A percentile compares a stretch with the other conserved stretches of the same genome.
Evolutionary conservation across 805 yeast genomes (phyloP).

Genomic region (Teunomyces lycoperdinae): DNA sequence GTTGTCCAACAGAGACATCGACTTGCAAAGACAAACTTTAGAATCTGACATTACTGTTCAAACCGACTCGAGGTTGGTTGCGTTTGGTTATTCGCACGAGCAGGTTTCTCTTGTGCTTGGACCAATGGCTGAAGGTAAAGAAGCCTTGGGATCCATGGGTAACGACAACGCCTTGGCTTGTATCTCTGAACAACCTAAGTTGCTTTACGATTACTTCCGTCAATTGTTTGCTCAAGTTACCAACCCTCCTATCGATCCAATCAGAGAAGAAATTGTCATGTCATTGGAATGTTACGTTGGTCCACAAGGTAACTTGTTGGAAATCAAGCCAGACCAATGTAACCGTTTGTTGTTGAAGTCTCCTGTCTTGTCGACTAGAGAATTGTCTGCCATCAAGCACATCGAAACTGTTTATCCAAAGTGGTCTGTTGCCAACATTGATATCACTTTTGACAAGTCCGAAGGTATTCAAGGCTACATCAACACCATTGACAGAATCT

Average conservation of each 20-base stretch:
- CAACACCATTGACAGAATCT: constrained; percentile 78
- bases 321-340: constrained; percentile 90
- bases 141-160: constrained; percentile 98
- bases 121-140: constrained; percentile 96
- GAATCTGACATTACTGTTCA: constrained; percentile 50
- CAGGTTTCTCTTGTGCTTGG: constrained; percentile 79
- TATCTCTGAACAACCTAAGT: constrained; percentile 85
- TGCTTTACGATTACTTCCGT: constrained; percentile 90
- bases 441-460: constrained; percentile 79
- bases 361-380: constrained; percentile 74
- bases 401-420: constrained; percentile 75
- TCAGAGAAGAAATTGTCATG: constrained; percentile 95
- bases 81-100: constrained; percentile 94
- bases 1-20: constrained; percentile 41
- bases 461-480: constrained; percentile 88
- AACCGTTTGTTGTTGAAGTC: constrained; percentile 79
- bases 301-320: constrained; percentile 95
- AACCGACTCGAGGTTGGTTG: constrained; percentile 76
- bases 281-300: constrained; percentile 95
- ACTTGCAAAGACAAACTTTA: constrained; percentile 11
- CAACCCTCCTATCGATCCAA: constrained; percentile 98
- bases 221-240: constrained; percentile 98
- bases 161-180: constrained; percentile 96
- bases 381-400: constrained; percentile 70
- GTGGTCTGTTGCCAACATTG: constrained; percentile 82